Conservation (phyloP, 2,329 filamentous ascomycete species). For the Pseudofabraea citricarpa region DNA sequence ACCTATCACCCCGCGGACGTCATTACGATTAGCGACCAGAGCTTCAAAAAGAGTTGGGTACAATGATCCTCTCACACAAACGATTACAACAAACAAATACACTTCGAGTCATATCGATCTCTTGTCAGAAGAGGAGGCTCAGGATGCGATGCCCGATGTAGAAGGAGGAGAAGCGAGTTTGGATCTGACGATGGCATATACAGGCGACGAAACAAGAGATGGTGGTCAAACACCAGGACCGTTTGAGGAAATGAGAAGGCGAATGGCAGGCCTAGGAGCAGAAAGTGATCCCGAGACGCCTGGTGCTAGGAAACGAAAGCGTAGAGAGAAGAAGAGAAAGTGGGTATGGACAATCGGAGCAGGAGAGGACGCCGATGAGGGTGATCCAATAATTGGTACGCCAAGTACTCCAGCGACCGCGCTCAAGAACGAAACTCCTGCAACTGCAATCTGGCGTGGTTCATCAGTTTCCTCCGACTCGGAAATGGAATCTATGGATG, state of each 20-base stretch:
- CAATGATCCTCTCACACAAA: constrained; percentile 57
- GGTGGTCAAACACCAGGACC: constrained; percentile 59
- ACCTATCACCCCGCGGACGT: constrained; percentile 49
- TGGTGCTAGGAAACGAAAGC: constrained; percentile 42
- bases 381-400: constrained; percentile 22
- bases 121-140: constrained; percentile 45
- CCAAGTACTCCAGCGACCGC: constrained; percentile 18
- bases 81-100: constrained; percentile 59
- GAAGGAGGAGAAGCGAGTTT: constrained; percentile 37
- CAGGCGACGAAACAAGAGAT: constrained; percentile 50
- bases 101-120: constrained; percentile 57
- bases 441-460: constrained; percentile 17
- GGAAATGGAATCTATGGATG: constrained; percentile 7
- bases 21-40: constrained; percentile 48
- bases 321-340: constrained; percentile 54
- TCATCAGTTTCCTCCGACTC: constrained; percentile 12
- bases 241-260: constrained; percentile 57
- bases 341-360: constrained; percentile 64
- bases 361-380: constrained; percentile 35
- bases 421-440: constrained; percentile 14
- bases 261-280: constrained; percentile 45
- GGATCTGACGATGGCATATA: constrained; percentile 47
- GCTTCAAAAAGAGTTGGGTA: constrained; percentile 48
- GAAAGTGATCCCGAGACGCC: constrained; percentile 28
- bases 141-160: constrained; percentile 17